Percentiles rank a stretch among this genome's conserved stretches.
Evolutionary conservation across 2,329 filamentous ascomycete genomes (phyloP).

Genomic region (Juglanconis sp.): DNA sequence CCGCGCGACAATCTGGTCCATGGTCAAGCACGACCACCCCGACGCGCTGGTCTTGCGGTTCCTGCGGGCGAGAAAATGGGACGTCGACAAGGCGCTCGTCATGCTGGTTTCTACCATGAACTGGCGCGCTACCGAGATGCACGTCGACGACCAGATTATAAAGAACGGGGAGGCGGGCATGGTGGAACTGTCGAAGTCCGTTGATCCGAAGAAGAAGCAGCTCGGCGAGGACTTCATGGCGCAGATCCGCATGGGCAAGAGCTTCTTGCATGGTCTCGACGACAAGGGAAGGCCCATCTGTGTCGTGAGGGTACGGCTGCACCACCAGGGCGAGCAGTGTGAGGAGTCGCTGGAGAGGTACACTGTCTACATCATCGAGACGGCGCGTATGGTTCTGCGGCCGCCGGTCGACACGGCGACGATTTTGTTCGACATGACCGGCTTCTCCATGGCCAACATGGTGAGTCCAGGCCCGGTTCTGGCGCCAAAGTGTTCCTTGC

Average conservation of each 20-base stretch:
- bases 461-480: slow-evolving; percentile 36
- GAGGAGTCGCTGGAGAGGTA: slow-evolving; percentile 81
- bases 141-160: slow-evolving; percentile 88
- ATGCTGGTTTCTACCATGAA: slow-evolving; percentile 95
- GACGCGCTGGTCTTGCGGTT: slow-evolving; percentile 82
- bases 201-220: slow-evolving; percentile 61
- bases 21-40: slow-evolving; percentile 94
- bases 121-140: slow-evolving; percentile 80
- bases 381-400: slow-evolving; percentile 76
- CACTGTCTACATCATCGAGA: slow-evolving; percentile 93
- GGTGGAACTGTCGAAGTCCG: slow-evolving; percentile 54
- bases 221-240: slow-evolving; percentile 72
- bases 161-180: slow-evolving; percentile 68
- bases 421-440: slow-evolving; percentile 93
- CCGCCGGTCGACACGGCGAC: slow-evolving; percentile 91
- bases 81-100: slow-evolving; percentile 84
- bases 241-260: slow-evolving; percentile 88
- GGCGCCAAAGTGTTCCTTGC: neutral
- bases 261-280: slow-evolving; percentile 84
- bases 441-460: slow-evolving; percentile 94
- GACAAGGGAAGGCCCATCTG: slow-evolving; percentile 83
- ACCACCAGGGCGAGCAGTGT: slow-evolving; percentile 77
- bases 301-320: slow-evolving; percentile 76
- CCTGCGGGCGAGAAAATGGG: slow-evolving; percentile 89
- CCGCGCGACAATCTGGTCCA: slow-evolving; percentile 79